These are phyloP conservation scores for Pochonia chlamydosporia DNA, from an alignment of 2,329 filamentous ascomycete genomes.

Conservation along the genomic window DNA sequence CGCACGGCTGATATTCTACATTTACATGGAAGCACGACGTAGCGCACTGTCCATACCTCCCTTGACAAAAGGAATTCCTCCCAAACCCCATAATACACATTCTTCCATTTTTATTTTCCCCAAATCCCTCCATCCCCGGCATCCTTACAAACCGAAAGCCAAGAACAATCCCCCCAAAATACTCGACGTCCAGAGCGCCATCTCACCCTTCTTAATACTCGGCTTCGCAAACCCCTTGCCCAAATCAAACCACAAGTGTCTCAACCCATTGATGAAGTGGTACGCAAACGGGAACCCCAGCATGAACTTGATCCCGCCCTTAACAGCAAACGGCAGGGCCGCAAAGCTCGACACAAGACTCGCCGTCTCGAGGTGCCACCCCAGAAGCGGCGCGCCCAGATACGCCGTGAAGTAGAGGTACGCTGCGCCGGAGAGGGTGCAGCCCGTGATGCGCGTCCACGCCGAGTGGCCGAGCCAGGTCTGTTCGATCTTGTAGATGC, in stretches of 20 bases:
- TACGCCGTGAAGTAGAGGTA: slow-evolving; percentile 80
- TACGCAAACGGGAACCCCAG: slow-evolving; percentile 55
- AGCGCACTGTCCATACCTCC: too few species aligned
- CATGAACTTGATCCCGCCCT: slow-evolving; percentile 51
- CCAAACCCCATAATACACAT: too few species aligned
- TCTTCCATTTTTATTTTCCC: too few species aligned
- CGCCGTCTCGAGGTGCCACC: slow-evolving; percentile 54
- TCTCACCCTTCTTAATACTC: slow-evolving; percentile 39
- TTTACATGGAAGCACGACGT: too few species aligned
- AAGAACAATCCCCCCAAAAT: slow-evolving; percentile 37
- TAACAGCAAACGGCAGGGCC: slow-evolving; percentile 51
- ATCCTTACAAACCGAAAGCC: slow-evolving; percentile 40
- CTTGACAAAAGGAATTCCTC: too few species aligned
- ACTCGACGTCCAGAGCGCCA: slow-evolving; percentile 42
- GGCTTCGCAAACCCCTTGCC: slow-evolving; percentile 45
- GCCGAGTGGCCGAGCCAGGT: slow-evolving; percentile 71
- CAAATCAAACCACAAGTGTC: slow-evolving; percentile 49
- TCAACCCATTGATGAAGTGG: slow-evolving; percentile 50
- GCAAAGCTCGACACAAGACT: slow-evolving; percentile 57
- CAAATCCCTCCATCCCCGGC: neutral
- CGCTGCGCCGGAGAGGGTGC: slow-evolving; percentile 62
- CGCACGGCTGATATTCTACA: neutral
- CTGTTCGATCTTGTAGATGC: slow-evolving; percentile 81
- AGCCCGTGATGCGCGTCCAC: slow-evolving; percentile 81
- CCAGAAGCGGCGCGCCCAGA: slow-evolving; percentile 70